These are phyloP conservation scores for Magnusiomyces magnusii DNA, from an alignment of 1,139 yeast species.

Conservation along the genomic window DNA sequence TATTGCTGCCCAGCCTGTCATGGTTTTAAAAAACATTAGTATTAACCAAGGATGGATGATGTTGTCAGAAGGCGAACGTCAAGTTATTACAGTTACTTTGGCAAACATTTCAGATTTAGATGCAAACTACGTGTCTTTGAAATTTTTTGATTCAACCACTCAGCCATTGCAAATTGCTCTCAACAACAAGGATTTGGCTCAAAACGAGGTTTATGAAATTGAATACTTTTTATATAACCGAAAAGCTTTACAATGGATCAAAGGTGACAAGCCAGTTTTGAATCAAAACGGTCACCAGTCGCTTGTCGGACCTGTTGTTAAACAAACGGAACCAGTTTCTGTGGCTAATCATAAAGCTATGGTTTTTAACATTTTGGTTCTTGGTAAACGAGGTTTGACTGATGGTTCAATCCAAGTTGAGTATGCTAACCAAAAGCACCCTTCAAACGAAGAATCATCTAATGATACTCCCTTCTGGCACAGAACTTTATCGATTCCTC, in stretches of 20 bases:
- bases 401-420: constrained; percentile 60
- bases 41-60: constrained; percentile 61
- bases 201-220: constrained; percentile 63
- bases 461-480: constrained; percentile 33
- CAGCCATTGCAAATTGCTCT: constrained; percentile 51
- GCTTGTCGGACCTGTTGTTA: not conserved
- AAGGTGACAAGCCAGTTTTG: constrained; percentile 13
- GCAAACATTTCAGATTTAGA: constrained; percentile 44
- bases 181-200: constrained; percentile 40
- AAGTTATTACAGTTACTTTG: constrained; percentile 44
- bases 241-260: constrained; percentile 43
- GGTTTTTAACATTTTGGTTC: constrained; percentile 48
- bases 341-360: constrained; percentile 25
- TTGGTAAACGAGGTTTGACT: constrained; percentile 68
- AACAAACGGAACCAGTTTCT: constrained; percentile 1
- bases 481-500: constrained; percentile 54
- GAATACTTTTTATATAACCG: constrained; percentile 59
- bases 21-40: constrained; percentile 45
- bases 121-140: constrained; percentile 43
- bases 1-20: constrained; percentile 58
- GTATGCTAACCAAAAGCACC: constrained; percentile 40
- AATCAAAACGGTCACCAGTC: constrained; percentile 8
- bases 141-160: constrained; percentile 67
- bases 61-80: constrained; percentile 73
- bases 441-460: not conserved